A percentile compares a stretch with the other conserved stretches of the same genome.
phyloP scores from a whole-genome alignment of 2,329 filamentous ascomycete genomes.

The Curvularia lunata region DNA sequence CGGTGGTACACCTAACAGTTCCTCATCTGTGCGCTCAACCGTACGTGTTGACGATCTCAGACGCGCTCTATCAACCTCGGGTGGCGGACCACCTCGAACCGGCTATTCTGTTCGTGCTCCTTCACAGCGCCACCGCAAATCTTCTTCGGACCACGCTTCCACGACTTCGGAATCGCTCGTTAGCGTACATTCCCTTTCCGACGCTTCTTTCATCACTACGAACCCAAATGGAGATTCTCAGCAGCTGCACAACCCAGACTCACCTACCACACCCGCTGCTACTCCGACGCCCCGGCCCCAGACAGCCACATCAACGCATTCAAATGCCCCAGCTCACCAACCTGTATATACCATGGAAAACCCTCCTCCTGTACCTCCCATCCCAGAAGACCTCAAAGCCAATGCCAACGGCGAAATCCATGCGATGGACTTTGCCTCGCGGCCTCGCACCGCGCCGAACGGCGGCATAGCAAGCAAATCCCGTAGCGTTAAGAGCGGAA shows the following conservation, averaged over 20 bases:
- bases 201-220: conserved; percentile 58
- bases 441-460: conserved; percentile 33
- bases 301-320: conserved; percentile 7
- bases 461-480: conserved; percentile 28
- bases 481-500: conserved; percentile 36
- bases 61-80: conserved; percentile 51
- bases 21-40: conserved; percentile 47
- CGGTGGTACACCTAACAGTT: conserved; percentile 42
- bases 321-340: conserved; percentile 17
- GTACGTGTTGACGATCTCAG: conserved; percentile 57
- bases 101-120: conserved; percentile 38
- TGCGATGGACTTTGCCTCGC: conserved; percentile 19
- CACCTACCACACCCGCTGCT: conserved; percentile 28
- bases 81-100: conserved; percentile 35
- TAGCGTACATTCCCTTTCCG: conserved; percentile 73
- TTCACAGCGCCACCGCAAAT: conserved; percentile 43
- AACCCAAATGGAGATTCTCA: conserved; percentile 21
- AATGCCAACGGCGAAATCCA: conserved; percentile 17
- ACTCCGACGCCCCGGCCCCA: conserved; percentile 32
- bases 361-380: conserved; percentile 45
- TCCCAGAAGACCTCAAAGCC: conserved; percentile 35
- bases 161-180: conserved; percentile 71
- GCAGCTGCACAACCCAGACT: conserved; percentile 1
- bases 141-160: conserved; percentile 55
- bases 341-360: conserved; percentile 20